These are phyloP conservation scores for Yarrowia deformans DNA, from an alignment of 805 yeast genomes.

Conservation along the genomic window DNA sequence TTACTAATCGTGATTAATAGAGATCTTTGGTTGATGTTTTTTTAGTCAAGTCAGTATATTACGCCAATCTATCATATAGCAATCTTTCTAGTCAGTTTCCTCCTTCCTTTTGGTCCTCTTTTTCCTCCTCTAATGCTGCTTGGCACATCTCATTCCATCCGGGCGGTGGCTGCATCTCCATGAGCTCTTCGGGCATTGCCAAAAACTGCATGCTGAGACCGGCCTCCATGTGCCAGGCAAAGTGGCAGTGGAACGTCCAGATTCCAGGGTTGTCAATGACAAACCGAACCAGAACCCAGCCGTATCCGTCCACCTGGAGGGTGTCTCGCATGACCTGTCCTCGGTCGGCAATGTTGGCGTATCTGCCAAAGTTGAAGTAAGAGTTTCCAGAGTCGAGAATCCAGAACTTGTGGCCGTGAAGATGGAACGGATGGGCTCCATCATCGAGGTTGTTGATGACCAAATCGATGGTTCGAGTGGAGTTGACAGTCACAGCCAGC, in stretches of 20 bases:
- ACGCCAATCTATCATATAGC: background rate
- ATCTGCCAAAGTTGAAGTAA: constrained; percentile 55
- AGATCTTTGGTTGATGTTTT: no score
- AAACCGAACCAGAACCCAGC: constrained; percentile 62
- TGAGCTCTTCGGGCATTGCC: constrained; percentile 44
- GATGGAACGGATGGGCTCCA: constrained; percentile 95
- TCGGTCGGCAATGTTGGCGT: constrained; percentile 60
- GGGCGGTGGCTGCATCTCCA: constrained; percentile 45
- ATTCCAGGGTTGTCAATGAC: constrained; percentile 90
- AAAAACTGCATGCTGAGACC: constrained; percentile 61
- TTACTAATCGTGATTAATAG: no score
- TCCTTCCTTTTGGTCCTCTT: background rate
- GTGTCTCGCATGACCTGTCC: constrained; percentile 67
- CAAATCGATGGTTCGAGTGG: constrained; percentile 71
- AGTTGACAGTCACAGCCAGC: constrained; percentile 63
- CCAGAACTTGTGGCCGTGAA: constrained; percentile 90
- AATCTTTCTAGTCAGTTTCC: background rate
- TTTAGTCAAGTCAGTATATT: no score
- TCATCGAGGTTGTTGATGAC: constrained; percentile 81
- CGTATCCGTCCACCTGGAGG: constrained; percentile 70
- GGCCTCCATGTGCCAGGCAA: constrained; percentile 92
- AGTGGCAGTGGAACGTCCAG: constrained; percentile 95
- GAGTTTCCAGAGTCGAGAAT: constrained; percentile 66
- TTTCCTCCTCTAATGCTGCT: constrained; percentile 30
- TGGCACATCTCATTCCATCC: constrained; percentile 46